Conservation (phyloP, 1,139 yeast species). For the Hemisphaericaspora lyxosophila region DNA sequence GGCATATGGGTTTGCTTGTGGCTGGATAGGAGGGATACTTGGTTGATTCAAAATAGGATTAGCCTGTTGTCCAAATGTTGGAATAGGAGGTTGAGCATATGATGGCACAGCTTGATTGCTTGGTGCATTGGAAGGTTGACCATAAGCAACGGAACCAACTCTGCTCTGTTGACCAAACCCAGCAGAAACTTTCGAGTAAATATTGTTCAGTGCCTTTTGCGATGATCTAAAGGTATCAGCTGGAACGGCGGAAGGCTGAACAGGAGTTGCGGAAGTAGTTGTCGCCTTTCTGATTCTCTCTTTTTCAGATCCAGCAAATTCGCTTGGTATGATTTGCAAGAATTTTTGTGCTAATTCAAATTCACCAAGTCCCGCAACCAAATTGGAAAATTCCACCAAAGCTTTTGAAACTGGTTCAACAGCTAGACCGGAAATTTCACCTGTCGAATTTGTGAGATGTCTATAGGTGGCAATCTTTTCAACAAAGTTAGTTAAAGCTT, state of each 20-base stretch:
- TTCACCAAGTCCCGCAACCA: constrained; percentile 81
- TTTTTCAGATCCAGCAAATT: constrained; percentile 57
- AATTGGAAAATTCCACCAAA: constrained; percentile 74
- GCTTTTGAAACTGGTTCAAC: constrained; percentile 56
- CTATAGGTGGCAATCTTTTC: constrained; percentile 81
- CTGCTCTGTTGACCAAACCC: not conserved
- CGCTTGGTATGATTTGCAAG: constrained; percentile 66
- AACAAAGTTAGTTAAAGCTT: constrained; percentile 76
- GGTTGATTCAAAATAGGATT: constrained; percentile 16
- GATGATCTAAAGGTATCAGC: not conserved
- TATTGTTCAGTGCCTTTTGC: not conserved
- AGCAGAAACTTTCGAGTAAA: not conserved
- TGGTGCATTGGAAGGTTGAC: constrained; percentile 6
- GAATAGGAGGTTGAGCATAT: constrained; percentile 14
- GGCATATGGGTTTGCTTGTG: constrained; percentile 27
- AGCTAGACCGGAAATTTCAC: constrained; percentile 45
- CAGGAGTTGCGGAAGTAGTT: constrained; percentile 7
- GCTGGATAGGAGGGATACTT: constrained; percentile 13
- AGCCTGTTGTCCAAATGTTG: constrained; percentile 13
- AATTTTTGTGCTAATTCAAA: constrained; percentile 77
- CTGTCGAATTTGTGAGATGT: constrained; percentile 45
- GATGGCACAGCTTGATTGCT: constrained; percentile 3
- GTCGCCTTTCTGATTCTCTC: constrained; percentile 73
- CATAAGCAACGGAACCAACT: not conserved
- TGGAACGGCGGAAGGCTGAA: constrained; percentile 1